A percentile compares a stretch with the other conserved stretches of the same genome.
Evolutionary conservation across 78 protist species (phyloP).

Genomic region (Salpingoeca rosetta): DNA sequence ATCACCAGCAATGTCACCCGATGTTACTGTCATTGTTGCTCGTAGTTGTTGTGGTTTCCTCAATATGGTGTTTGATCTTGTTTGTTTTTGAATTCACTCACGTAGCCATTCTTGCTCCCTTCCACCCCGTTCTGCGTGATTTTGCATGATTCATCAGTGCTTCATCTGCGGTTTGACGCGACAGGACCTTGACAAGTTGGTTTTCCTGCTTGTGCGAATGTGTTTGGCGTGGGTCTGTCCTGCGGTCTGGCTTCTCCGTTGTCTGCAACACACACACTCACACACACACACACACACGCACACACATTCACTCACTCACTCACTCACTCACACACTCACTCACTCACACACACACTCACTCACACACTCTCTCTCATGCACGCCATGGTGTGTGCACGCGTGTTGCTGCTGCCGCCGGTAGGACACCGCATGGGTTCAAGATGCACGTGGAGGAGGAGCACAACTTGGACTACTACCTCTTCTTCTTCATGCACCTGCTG

Average conservation of each 20-base stretch:
- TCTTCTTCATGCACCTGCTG: conserved; percentile 25
- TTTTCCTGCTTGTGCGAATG: too few species aligned
- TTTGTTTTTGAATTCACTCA: too few species aligned
- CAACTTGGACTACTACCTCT: conserved; percentile 47
- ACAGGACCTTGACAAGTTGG: background rate
- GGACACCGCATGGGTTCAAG: conserved; percentile 14
- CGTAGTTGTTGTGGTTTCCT: too few species aligned
- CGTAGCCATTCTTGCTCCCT: too few species aligned
- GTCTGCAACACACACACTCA: background rate
- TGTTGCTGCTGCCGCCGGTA: too few species aligned
- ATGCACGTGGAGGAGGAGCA: conserved; percentile 21
- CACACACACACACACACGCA: background rate
- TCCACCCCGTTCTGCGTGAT: too few species aligned
- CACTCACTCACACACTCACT: background rate
- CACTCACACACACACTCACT: background rate
- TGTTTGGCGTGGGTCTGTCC: background rate
- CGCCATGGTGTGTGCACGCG: too few species aligned
- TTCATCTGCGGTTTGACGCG: background rate
- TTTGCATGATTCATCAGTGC: too few species aligned
- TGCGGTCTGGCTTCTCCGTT: background rate
- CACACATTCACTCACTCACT: background rate
- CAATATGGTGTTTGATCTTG: background rate
- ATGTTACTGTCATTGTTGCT: too few species aligned
- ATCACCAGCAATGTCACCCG: too few species aligned
- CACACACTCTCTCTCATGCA: background rate